phyloP scores from a whole-genome alignment of 2,329 filamentous ascomycete species.

The Stagonosporopsis cucurbitacearum region DNA sequence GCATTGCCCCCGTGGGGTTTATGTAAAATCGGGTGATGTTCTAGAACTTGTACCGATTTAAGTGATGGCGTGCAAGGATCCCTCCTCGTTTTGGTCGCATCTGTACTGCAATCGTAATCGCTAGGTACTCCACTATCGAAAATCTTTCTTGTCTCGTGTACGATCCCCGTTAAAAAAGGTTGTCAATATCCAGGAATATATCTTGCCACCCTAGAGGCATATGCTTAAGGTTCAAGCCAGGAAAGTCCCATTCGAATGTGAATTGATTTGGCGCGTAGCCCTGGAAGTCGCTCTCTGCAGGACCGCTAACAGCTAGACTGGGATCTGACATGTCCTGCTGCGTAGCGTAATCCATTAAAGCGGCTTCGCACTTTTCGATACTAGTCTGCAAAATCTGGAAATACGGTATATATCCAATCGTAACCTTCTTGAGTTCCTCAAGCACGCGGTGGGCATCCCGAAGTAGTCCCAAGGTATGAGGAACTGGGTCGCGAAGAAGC shows the following conservation, averaged over 20 bases:
- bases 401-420: slow-evolving; percentile 55
- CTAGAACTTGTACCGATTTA: too few relatives aligned
- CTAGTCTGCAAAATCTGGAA: slow-evolving; percentile 58
- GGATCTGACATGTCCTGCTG: slow-evolving; percentile 21
- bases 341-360: slow-evolving; percentile 48
- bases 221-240: slow-evolving; percentile 60
- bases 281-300: slow-evolving; percentile 57
- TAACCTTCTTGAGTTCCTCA: slow-evolving; percentile 51
- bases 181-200: slow-evolving; percentile 55
- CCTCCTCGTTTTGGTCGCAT: too few relatives aligned
- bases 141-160: slow-evolving; percentile 67
- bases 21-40: slow-evolving; percentile 14
- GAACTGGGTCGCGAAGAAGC: slow-evolving; percentile 53
- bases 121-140: neutral
- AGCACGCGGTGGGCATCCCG: slow-evolving; percentile 54
- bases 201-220: slow-evolving; percentile 57
- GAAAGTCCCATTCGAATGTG: slow-evolving; percentile 65
- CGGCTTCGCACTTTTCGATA: slow-evolving; percentile 59
- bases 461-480: slow-evolving; percentile 52
- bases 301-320: slow-evolving; percentile 18
- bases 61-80: too few relatives aligned
- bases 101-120: too few relatives aligned
- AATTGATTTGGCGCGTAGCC: slow-evolving; percentile 63
- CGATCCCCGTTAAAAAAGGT: slow-evolving; percentile 27
- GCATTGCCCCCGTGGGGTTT: slow-evolving; percentile 33